A percentile compares a stretch with the other conserved stretches of the same genome.
These are phyloP conservation scores for Pilaira anomala DNA, from an alignment of 192 early-diverging fungal genomes.

Conservation along the genomic window DNA sequence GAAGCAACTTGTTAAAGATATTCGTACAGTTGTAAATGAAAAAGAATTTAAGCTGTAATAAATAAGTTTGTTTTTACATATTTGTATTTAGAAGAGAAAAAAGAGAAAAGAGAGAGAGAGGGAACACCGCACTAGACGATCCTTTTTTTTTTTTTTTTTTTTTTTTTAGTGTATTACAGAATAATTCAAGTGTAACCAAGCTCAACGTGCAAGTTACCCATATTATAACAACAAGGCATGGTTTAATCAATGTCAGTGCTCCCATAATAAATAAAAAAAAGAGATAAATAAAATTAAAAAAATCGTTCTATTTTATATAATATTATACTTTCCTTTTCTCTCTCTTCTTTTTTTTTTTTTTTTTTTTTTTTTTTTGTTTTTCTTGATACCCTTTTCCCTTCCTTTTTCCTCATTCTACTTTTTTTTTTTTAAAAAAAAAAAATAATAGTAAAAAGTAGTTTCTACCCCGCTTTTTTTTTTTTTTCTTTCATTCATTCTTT, in stretches of 20 bases:
- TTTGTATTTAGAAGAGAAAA: background rate
- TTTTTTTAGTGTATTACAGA: too few relatives aligned
- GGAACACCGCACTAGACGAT: conserved; percentile 2
- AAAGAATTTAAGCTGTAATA: too few relatives aligned
- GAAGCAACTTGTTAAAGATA: conserved; percentile 18
- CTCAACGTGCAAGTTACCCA: conserved; percentile 19
- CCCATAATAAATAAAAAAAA: conserved; percentile 2
- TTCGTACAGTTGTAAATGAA: background rate
- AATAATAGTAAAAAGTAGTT: too few relatives aligned
- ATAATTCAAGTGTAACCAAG: conserved; percentile 14
- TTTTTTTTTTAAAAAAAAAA: background rate
- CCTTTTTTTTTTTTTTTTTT: too few relatives aligned
- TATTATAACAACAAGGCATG: conserved; percentile 10
- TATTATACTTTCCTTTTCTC: background rate
- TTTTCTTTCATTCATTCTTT: background rate
- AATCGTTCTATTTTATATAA: background rate
- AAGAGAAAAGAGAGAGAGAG: background rate
- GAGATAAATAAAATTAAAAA: background rate
- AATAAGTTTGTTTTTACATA: too few relatives aligned
- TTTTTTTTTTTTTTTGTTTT: background rate
- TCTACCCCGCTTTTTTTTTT: too few relatives aligned
- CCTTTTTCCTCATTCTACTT: background rate
- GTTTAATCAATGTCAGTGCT: conserved; percentile 23
- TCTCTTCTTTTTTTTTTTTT: conserved; percentile 1
- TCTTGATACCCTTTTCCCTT: conserved; percentile 9